Base-by-base conservation (phyloP, 1,284 basidiomycete species). In the Cryptococcus deneoformans region DNA sequence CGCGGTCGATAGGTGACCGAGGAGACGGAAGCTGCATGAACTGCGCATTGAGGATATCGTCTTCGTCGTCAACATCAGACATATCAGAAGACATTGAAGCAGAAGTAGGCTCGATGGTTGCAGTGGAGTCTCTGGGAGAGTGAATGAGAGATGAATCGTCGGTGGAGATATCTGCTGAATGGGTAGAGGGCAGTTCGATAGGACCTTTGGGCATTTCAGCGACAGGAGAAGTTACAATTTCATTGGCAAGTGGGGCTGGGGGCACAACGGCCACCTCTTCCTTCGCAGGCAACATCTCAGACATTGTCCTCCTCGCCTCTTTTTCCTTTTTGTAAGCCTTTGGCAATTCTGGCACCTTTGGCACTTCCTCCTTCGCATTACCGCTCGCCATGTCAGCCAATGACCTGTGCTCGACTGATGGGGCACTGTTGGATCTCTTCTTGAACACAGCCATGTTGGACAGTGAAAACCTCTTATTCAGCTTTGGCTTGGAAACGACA, bases 371-470 rank as follows among this genome's bases (percentile, higher is more conserved):
- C 34, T 2, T 14, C 14, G 11, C 45, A 14, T 11, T 52, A 52
- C 12, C 48, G 39, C 45, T 53, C 47, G 46, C 51, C 54, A 11
- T 49, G 38, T 11, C 52, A 48, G 20, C 48, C 38, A 49, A 39
- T 12, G 57, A 58, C 37, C 51, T 40, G 20, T 34, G 44, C 20
- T 29, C 24, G 16, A 29, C 24, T 7, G 46, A 16, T 9, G 46
- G 46, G 16, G 46, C 34, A 47, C 20, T 29, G 44, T 34, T 46
- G 2, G 56, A 57, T 38, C 52, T 57, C 48, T 62, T 62, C 53
- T 67, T 69, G 62, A 71, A 71, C 6, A 68, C 66, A 20, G 59
- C 58, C 64, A 71, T 68, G 56, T 71, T 71, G 40, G 62, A 62
- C 46, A 71, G 48, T 1, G 64, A 66, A 58, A 71, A 71, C 10